Evolutionary conservation across 768 basidiomycete genomes (phyloP), one percentile per base, ranked within the genome.

Genomic region (Pisolithus marmoratus): DNA sequence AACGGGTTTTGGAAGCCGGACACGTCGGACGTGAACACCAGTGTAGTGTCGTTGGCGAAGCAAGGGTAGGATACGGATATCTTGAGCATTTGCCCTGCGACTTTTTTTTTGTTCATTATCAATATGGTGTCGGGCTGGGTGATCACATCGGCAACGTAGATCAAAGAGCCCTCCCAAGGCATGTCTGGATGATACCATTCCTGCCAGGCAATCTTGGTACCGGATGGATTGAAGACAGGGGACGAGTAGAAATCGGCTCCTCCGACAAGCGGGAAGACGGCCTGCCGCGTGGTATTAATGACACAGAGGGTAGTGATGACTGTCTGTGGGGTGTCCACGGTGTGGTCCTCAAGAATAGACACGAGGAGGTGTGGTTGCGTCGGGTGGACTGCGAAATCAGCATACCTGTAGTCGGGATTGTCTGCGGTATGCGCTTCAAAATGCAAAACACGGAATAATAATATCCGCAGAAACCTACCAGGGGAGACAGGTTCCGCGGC

Each of bases 241-340:
- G 72, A 64, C 41, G 77, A 74, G 63, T 90, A 92, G 69, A 91
- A 91, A 61, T 90, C 87, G 5, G 81, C 80, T 5, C 84, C 86
- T 0, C 72, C 67, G 2, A 71, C 69, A 38, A 90, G 65, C 5
- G 76, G 65, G 7, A 71, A 64, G 2, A 85, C 62, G 0, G 67
- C 65, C 55, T 77, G 73, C 4, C 71, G 67, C 2, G 56, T 51
- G 0, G 75, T 74, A 63, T 85, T 70, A 58, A 91, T 75, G 49
- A 83, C 60, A 48, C 74, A 74, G 31, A 92, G 76, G 0, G 73
- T 74, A 51, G 77, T 90, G 22, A 75, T 61, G 4, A 78, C 56
- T 1, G 65, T 69, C 38, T 63, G 60, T 1, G 67, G 66, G 1
- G 60, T 65, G 31, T 69, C 65, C 3, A 66, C 60, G 0, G 83